A percentile compares a stretch with the other conserved stretches of the same genome.
Evolutionary conservation across 2,329 filamentous ascomycete genomes (phyloP).

Genomic region (Aspergillus thermomutatus): DNA sequence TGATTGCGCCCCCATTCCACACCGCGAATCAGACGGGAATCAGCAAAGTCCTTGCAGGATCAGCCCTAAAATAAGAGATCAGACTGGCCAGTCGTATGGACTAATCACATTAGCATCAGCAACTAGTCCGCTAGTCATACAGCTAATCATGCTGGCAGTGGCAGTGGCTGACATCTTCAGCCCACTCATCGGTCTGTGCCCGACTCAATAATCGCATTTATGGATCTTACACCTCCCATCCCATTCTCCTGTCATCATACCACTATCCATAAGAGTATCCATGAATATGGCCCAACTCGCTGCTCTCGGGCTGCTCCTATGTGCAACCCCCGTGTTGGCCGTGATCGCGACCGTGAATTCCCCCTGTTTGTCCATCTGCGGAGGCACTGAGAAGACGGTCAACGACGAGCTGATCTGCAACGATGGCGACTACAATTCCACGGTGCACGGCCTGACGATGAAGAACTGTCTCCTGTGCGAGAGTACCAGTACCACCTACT

Average conservation of each 20-base stretch:
- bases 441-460: not conserved
- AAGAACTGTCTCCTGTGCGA: slow-evolving; percentile 1
- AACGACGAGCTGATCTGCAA: not conserved
- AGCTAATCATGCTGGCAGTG: not conserved
- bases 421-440: not conserved
- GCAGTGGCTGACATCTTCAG: not conserved
- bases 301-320: not conserved
- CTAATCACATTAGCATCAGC: not conserved
- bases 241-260: not conserved
- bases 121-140: not conserved
- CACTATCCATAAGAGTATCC: too few relatives aligned
- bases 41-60: not conserved
- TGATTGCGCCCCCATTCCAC: not conserved
- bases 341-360: not conserved
- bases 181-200: not conserved
- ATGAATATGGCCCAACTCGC: not conserved
- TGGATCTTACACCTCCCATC: not conserved
- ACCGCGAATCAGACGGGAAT: not conserved
- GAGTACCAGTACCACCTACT: slow-evolving; percentile 1
- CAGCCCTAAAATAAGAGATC: not conserved
- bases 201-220: not conserved
- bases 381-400: not conserved
- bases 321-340: not conserved
- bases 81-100: not conserved
- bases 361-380: not conserved